Conservation (phyloP, 2,329 filamentous ascomycete genomes). For the Xylariaceae sp. region DNA sequence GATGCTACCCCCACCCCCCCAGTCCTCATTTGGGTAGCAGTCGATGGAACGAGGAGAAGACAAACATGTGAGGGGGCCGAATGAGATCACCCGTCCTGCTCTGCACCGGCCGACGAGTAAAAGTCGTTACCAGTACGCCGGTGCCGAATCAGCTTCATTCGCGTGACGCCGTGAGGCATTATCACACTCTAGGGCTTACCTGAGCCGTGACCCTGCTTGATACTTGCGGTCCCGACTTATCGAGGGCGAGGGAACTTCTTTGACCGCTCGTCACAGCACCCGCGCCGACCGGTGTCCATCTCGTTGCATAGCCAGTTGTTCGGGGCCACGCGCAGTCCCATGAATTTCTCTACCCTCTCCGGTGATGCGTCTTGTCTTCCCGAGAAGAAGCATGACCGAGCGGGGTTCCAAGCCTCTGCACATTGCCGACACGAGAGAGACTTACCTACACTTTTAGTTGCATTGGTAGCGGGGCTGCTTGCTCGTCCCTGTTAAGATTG, state of each 20-base stretch:
- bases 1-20: not conserved
- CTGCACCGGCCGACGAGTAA: slow-evolving; percentile 2
- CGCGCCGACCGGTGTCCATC: not conserved
- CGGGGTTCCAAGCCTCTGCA: not conserved
- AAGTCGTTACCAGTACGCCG: slow-evolving; percentile 5
- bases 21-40: not conserved
- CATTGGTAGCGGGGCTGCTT: not conserved
- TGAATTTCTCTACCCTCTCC: not conserved
- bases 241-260: not conserved
- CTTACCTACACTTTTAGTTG: not conserved
- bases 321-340: not conserved
- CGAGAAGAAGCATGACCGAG: not conserved
- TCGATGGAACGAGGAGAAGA: too few relatives aligned
- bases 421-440: not conserved
- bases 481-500: not conserved
- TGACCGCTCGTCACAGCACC: slow-evolving; percentile 4
- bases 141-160: slow-evolving; percentile 9
- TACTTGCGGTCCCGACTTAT: not conserved
- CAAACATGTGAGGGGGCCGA: too few relatives aligned
- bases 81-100: too few relatives aligned
- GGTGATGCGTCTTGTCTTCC: too few relatives aligned
- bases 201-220: not conserved
- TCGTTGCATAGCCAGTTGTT: slow-evolving; percentile 4
- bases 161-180: slow-evolving; percentile 4
- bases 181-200: slow-evolving; percentile 13